phyloP scores from a whole-genome alignment of 176 grass and related monocot species.

The Aegilops sharonensis region DNA sequence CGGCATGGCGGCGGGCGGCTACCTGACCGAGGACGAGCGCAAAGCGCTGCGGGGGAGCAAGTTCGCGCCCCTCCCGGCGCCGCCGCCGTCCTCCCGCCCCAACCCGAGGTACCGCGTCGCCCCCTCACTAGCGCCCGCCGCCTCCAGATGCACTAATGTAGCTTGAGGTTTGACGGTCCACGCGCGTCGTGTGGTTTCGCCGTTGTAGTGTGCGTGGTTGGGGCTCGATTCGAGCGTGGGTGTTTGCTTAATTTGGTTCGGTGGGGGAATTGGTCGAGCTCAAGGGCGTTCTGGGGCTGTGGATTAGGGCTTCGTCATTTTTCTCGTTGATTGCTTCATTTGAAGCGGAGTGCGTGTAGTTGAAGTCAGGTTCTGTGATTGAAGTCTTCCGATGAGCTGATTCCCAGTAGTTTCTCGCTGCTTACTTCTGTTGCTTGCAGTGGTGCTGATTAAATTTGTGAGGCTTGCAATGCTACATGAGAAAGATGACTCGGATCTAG shows the following conservation, averaged over 20 bases:
- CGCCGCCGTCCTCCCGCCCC: conserved; percentile 26
- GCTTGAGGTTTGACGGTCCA: neutral
- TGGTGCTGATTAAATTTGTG: neutral
- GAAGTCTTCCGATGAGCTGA: neutral
- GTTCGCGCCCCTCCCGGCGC: conserved; percentile 74
- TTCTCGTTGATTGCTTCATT: neutral
- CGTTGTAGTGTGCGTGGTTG: neutral
- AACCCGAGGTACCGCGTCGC: conserved; percentile 46
- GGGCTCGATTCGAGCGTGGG: neutral
- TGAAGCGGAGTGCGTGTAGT: neutral
- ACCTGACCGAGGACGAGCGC: conserved; percentile 77
- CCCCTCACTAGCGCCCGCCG: neutral
- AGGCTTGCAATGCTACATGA: neutral
- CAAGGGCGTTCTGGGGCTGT: neutral
- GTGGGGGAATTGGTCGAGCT: conserved; percentile 14
- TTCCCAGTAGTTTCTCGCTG: neutral
- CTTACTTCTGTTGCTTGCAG: neutral
- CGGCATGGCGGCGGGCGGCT: conserved; percentile 51
- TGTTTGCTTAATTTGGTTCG: neutral
- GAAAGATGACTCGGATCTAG: neutral
- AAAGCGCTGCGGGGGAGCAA: conserved; percentile 84
- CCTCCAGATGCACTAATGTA: neutral
- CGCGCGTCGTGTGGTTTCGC: neutral
- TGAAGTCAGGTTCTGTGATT: neutral
- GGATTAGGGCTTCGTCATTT: neutral